These are phyloP conservation scores for Mytilinidion resinicola DNA, from an alignment of 495 filamentous ascomycete genomes.

Conservation along the genomic window DNA sequence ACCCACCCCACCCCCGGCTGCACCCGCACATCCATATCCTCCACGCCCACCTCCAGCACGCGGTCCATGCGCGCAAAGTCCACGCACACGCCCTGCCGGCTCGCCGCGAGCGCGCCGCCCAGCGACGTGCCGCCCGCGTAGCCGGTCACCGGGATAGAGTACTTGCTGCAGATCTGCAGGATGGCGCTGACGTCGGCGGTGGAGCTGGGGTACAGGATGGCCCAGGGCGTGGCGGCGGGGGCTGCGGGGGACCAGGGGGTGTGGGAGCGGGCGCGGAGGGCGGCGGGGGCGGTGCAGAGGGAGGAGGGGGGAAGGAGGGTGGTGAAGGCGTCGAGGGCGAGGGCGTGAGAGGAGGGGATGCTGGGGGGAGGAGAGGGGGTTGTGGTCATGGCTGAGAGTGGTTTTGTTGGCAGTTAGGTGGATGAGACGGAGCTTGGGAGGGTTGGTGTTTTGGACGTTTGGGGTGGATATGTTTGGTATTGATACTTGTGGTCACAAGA, in stretches of 20 bases:
- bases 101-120: constrained; percentile 68
- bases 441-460: too few relatives aligned
- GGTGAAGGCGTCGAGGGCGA: constrained; percentile 55
- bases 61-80: constrained; percentile 71
- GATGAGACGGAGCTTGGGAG: too few relatives aligned
- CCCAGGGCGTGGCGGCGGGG: constrained; percentile 19
- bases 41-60: constrained; percentile 60
- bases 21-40: constrained; percentile 74
- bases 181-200: constrained; percentile 50
- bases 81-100: constrained; percentile 64
- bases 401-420: too few relatives aligned
- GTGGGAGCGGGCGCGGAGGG: constrained; percentile 66
- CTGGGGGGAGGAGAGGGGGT: too few relatives aligned
- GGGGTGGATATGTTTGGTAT: too few relatives aligned
- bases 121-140: constrained; percentile 70
- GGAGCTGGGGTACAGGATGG: constrained; percentile 28
- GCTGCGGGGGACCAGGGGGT: constrained; percentile 87
- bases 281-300: constrained; percentile 65
- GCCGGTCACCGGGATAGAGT: constrained; percentile 62
- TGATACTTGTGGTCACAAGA: too few relatives aligned
- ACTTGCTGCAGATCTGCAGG: constrained; percentile 63
- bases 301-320: constrained; percentile 76
- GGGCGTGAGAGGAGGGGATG: too few relatives aligned
- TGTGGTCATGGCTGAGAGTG: too few relatives aligned
- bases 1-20: constrained; percentile 78